Evolutionary conservation across 1,284 basidiomycete genomes (phyloP), one percentile per base, ranked within the genome.

Genomic region (Boletus sp.): DNA sequence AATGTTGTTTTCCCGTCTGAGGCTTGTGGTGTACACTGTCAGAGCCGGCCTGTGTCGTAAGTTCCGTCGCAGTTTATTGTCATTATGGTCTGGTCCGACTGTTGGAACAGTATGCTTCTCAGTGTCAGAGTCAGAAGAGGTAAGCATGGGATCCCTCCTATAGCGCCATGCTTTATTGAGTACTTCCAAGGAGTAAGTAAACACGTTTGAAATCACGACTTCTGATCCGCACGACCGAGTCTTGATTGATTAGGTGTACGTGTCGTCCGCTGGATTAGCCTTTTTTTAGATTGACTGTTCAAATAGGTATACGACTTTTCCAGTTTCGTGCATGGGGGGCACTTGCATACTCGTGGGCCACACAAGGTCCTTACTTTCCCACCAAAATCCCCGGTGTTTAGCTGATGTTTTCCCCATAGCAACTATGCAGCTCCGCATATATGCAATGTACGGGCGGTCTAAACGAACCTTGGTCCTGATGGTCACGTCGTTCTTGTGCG

Each of bases 351-450:
- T 53, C 65, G n/a, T 68, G 66, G 66, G 50, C 57, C 4, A 68
- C 64, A 19, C 62, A 64, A 54, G 57, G 66, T 68, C 2, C 22
- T 35, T n/a, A 16, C 14, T 29, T 45, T 39, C n/a, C 16, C 3
- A 17, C n/a, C 20, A 20, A 41, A n/a, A 4, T 14, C 35, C 4
- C 20, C 7, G 14, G 7, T 29, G 6, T 3, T 9, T 39, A 30
- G 25, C 39, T 53, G 16, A 58, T n/a, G 14, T 35, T 14, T 38
- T 25, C 20, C 22, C 8, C 10, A 22, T 38, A 65, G 66, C 51
- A 10, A 65, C 60, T 12, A 68, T 68, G 62, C 57, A 61, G 25
- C 59, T 65, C 27, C 62, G 62, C 42, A 52, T 65, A 54, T 67
- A 67, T 22, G 62, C 65, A 4, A 52, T 68, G 61, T 65, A 65